These are phyloP conservation scores for Nissolia schottii DNA, from an alignment of 306 rosid genomes.

Conservation along the genomic window DNA sequence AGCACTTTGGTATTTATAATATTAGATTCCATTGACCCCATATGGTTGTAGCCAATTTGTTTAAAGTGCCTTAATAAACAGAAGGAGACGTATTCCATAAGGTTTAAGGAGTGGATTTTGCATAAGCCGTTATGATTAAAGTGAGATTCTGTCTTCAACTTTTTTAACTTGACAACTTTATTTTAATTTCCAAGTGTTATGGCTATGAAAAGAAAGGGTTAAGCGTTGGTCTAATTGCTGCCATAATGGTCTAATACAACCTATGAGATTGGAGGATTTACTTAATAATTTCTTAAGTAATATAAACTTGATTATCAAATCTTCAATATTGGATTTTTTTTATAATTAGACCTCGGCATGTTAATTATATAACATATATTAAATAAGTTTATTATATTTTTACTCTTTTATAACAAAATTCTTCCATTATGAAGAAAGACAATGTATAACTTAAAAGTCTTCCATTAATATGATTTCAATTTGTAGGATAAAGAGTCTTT, in stretches of 20 bases:
- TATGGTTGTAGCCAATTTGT: background rate
- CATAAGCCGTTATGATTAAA: constrained; percentile 23
- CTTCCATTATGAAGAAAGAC: background rate
- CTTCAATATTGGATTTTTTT: background rate
- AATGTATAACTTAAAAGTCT: background rate
- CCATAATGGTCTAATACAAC: constrained; percentile 7
- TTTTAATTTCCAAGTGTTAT: background rate
- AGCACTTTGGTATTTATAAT: background rate
- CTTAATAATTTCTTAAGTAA: background rate
- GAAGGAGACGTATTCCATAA: constrained; percentile 19
- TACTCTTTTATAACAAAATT: background rate
- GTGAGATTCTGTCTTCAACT: constrained; percentile 22
- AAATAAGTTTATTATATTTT: background rate
- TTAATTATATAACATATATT: background rate
- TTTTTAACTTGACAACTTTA: background rate
- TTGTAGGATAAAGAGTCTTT: background rate
- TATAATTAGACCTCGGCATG: background rate
- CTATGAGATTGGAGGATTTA: background rate
- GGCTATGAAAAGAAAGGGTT: constrained; percentile 9
- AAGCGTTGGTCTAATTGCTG: constrained; percentile 11
- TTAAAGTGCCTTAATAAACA: background rate
- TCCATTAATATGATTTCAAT: background rate
- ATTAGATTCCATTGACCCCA: background rate
- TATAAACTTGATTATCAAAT: background rate
- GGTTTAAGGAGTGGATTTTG: constrained; percentile 6